phyloP scores from a whole-genome alignment of 2,329 filamentous ascomycete genomes.

The Clonostachys solani region DNA sequence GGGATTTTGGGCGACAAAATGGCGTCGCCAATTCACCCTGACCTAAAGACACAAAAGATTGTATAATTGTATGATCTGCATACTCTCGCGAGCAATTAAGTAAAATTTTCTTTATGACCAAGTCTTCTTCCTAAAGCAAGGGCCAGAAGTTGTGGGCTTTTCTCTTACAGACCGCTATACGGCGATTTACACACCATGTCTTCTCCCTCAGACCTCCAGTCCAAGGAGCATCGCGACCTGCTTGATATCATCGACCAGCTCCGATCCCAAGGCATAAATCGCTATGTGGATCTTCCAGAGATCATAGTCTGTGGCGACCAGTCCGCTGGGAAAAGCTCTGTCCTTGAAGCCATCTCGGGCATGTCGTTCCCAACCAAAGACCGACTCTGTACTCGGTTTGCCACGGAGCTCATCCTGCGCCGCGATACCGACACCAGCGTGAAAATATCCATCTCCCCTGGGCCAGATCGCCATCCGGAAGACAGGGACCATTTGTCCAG shows the following conservation, averaged over 20 bases:
- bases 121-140: no score
- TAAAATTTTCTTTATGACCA: no score
- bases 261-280: constrained; percentile 26
- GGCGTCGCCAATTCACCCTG: no score
- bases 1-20: no score
- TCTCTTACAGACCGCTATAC: no score
- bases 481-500: constrained; percentile 11
- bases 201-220: not conserved
- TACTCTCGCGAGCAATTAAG: no score
- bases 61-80: no score
- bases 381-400: constrained; percentile 57
- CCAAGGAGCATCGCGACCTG: constrained; percentile 25
- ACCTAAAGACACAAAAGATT: no score
- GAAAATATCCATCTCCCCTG: constrained; percentile 24
- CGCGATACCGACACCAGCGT: constrained; percentile 22
- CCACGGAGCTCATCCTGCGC: constrained; percentile 57
- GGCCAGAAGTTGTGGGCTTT: no score
- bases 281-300: constrained; percentile 34
- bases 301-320: constrained; percentile 42
- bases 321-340: constrained; percentile 56
- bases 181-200: not conserved
- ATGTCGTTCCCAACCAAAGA: constrained; percentile 56
- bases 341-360: constrained; percentile 60
- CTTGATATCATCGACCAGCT: constrained; percentile 32
- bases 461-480: constrained; percentile 15